Evolutionary conservation across 2,329 filamentous ascomycete genomes (phyloP).

Genomic region (Graphiopsis chlorocephala): DNA sequence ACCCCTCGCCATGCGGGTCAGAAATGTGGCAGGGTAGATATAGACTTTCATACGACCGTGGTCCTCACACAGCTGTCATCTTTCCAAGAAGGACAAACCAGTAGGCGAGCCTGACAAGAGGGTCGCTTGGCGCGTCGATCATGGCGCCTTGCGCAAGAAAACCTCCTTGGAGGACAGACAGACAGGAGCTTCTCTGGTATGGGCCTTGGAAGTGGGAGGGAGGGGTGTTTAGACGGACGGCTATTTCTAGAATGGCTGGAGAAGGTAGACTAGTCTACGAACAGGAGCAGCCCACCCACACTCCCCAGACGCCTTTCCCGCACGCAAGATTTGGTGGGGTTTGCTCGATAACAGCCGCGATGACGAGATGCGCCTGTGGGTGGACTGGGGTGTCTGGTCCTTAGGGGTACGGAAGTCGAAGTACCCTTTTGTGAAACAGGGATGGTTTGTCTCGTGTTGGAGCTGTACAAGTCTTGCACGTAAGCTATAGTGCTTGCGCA

Average conservation of each 20-base stretch:
- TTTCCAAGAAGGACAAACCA: not conserved
- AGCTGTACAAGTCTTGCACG: not conserved
- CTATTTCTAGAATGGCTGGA: not conserved
- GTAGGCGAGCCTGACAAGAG: not conserved
- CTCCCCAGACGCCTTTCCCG: not conserved
- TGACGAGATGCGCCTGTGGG: not conserved
- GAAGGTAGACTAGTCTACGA: not conserved
- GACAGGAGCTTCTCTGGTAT: not conserved
- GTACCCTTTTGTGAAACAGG: not conserved
- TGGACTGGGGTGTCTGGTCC: not conserved
- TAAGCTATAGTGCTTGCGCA: not conserved
- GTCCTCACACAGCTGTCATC: not conserved
- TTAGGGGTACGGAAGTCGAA: not conserved
- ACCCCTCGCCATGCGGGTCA: not conserved
- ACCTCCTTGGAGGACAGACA: not conserved
- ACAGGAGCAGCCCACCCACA: too few relatives aligned
- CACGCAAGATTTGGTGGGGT: not conserved
- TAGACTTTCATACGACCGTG: not conserved
- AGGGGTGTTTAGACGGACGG: not conserved
- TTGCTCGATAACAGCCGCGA: not conserved
- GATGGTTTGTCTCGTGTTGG: not conserved
- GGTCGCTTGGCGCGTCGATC: not conserved
- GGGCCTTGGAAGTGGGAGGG: not conserved
- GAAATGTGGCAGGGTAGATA: not conserved
- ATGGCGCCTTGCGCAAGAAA: not conserved